Base-by-base conservation (phyloP, 441 rosid genomes). In the Bruguiera hainesii region DNA sequence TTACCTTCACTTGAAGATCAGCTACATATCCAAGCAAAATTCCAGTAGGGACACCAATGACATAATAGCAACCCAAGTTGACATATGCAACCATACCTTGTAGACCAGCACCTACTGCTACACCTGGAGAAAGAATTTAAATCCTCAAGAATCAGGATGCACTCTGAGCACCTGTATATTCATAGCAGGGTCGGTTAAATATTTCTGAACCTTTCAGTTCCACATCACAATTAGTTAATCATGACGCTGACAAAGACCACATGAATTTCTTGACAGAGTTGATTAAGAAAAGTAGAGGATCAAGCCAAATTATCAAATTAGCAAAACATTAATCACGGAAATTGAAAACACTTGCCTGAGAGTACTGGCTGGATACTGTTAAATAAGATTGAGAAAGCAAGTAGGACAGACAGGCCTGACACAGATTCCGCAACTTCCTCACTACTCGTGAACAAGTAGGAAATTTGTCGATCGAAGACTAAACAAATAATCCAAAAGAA, bases 351-450 rank as follows among this genome's bases (percentile, higher is more conserved):
- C 66, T 39, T 69, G 73, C 93, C 90, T 70, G 84, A 67, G 55
- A 83, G 86, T 26, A 85, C 73, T 39, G 89, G 82, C 71, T 88
- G 93, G 31, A 85, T 56, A 50, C 85, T 79, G 49, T 89, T 89
- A 52, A 90, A 79, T 13, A 90, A 70, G 55, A 88, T 74, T 1
- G 97, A 84, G 53, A 85, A 30, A 19, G 90, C 79, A 15, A 87
- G 87, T 23, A 90, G 73, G 13, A 82, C 62, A 3, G 87, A 79
- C 67, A 83, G 88, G 57, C 69, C 80, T 19, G 79, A 73, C 28
- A 88, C 85, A 42, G 73, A 60, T 7, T 73, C 68, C 1, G 73
- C 85, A 42, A 90, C 79, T 56, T 77, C 83, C 21, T 79, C 66
- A 55, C 75, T 77, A 52, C 53, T 75, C 7, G 89, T 72, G 62